Percentiles rank a stretch among this genome's conserved stretches.
phyloP scores from a whole-genome alignment of 805 yeast species.

The Lipomyces mesembrius region DNA sequence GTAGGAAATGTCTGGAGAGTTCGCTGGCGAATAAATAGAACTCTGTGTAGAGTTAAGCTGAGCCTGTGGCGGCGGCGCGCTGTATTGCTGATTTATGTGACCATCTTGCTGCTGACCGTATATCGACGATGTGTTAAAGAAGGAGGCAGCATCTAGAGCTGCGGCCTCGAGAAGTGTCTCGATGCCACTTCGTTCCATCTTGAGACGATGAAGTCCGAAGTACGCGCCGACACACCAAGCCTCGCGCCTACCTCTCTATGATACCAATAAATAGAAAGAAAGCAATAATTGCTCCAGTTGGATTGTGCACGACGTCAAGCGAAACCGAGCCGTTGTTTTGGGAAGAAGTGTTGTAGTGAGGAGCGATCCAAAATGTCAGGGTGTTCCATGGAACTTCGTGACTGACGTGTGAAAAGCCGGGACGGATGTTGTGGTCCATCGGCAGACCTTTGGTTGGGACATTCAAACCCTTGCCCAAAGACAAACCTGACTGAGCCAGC shows the following conservation, averaged over 20 bases:
- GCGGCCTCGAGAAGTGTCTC: constrained; percentile 38
- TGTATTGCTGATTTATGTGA: neutral
- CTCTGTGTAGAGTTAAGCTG: constrained; percentile 6
- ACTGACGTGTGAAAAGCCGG: neutral
- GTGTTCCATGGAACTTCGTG: neutral
- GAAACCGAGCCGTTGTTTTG: neutral
- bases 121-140: constrained; percentile 12
- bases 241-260: neutral
- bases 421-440: neutral
- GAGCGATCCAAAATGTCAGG: neutral
- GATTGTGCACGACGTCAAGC: neutral
- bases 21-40: constrained; percentile 24
- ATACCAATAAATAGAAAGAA: neutral
- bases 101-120: neutral
- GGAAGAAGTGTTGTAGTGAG: neutral
- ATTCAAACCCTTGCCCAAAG: neutral
- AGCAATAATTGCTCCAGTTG: neutral
- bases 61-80: constrained; percentile 3
- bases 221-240: constrained; percentile 1
- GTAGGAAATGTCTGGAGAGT: constrained; percentile 29
- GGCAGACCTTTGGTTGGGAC: neutral
- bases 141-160: constrained; percentile 36
- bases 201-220: constrained; percentile 4
- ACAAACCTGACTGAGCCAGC: neutral
- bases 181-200: constrained; percentile 34